phyloP scores from a whole-genome alignment of 805 yeast genomes.

The Saccharomycopsis malanga region DNA sequence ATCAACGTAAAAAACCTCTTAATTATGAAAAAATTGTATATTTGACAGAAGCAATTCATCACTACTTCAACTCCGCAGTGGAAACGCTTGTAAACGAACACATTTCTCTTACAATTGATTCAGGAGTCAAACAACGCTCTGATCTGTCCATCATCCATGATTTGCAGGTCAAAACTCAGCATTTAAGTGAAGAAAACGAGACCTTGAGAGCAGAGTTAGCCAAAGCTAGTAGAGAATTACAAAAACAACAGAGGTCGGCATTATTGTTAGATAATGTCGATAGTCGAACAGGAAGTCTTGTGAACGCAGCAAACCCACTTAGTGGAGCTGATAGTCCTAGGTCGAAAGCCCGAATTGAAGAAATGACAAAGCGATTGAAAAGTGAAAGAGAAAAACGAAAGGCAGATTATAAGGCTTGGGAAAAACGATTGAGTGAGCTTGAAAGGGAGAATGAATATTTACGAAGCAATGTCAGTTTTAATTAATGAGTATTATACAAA shows the following conservation, averaged over 20 bases:
- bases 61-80: slow-evolving; percentile 11
- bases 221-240: not conserved
- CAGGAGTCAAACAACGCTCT: slow-evolving; percentile 4
- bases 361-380: slow-evolving; percentile 58
- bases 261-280: not conserved
- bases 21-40: slow-evolving; percentile 15
- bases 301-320: not conserved
- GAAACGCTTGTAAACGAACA: slow-evolving; percentile 10
- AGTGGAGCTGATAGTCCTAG: slow-evolving; percentile 29
- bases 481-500: no score
- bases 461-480: not conserved
- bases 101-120: not conserved
- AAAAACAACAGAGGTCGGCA: not conserved
- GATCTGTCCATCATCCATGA: slow-evolving; percentile 7
- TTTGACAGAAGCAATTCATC: slow-evolving; percentile 14
- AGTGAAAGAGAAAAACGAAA: slow-evolving; percentile 64
- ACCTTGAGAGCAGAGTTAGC: not conserved
- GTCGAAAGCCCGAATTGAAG: slow-evolving; percentile 48
- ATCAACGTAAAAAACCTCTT: not conserved
- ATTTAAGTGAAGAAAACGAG: not conserved
- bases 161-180: not conserved
- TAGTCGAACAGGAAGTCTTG: not conserved
- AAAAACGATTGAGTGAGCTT: slow-evolving; percentile 42
- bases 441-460: slow-evolving; percentile 48
- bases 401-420: slow-evolving; percentile 52